Evolutionary conservation across 495 filamentous ascomycete genomes (phyloP).

Genomic region (Stereocaulon alpinum): DNA sequence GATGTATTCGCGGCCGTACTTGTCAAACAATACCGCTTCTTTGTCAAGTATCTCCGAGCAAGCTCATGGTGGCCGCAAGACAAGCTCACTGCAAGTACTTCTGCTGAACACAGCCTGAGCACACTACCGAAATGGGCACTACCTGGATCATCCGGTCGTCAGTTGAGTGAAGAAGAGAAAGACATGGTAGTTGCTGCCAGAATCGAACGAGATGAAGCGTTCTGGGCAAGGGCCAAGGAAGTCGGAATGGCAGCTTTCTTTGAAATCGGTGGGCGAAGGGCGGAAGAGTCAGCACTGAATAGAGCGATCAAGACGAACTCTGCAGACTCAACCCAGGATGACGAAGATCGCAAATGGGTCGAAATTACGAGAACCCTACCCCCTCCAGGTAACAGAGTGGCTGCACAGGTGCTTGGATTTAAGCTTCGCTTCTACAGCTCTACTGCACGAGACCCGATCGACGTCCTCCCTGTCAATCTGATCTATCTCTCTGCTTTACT

Average conservation of each 20-base stretch:
- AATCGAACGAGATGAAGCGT: conserved; percentile 56
- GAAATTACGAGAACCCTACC: conserved; percentile 67
- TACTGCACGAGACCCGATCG: conserved; percentile 55
- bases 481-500: conserved; percentile 82
- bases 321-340: conserved; percentile 34
- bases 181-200: conserved; percentile 37
- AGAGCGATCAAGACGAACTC: conserved; percentile 28
- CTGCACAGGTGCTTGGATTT: conserved; percentile 92
- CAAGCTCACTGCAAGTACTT: conserved; percentile 16
- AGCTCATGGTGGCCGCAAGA: conserved; percentile 96
- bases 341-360: conserved; percentile 59
- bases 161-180: conserved; percentile 55
- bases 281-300: conserved; percentile 34
- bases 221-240: conserved; percentile 72
- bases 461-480: conserved; percentile 76
- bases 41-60: conserved; percentile 76
- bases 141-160: conserved; percentile 50
- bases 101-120: conserved; percentile 27
- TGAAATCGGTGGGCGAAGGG: conserved; percentile 51
- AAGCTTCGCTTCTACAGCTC: conserved; percentile 91
- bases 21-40: conserved; percentile 79
- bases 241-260: conserved; percentile 78
- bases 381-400: conserved; percentile 75
- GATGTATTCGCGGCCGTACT: conserved; percentile 81
- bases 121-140: conserved; percentile 75